Conservation (phyloP, 345 rosid species). For the Acer yangbiense region DNA sequence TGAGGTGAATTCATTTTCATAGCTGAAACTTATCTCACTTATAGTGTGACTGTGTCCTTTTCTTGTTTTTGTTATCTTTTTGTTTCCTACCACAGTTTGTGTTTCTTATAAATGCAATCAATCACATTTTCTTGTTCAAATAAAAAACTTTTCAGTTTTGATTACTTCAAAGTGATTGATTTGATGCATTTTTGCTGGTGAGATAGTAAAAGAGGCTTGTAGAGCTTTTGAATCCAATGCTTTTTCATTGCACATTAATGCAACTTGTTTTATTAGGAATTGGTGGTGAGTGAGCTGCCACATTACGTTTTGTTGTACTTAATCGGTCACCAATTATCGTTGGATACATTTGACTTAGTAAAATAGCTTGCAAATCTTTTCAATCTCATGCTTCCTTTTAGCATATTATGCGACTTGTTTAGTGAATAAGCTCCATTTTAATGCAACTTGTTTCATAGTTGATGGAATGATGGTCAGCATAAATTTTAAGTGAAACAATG, state of each 20-base stretch:
- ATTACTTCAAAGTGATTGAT: background rate
- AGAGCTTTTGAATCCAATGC: background rate
- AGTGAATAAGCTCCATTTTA: background rate
- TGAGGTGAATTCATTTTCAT: slow-evolving; percentile 25
- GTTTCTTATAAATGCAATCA: background rate
- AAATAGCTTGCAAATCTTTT: background rate
- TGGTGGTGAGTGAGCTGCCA: slow-evolving; percentile 3
- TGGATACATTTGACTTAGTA: background rate
- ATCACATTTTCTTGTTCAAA: background rate
- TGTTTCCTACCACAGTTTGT: background rate
- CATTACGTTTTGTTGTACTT: background rate
- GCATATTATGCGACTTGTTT: background rate
- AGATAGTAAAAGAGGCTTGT: background rate
- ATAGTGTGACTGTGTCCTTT: background rate
- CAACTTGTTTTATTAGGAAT: background rate
- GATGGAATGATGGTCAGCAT: background rate
- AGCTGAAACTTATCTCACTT: background rate
- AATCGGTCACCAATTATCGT: background rate
- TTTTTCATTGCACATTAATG: background rate
- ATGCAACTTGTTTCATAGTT: background rate
- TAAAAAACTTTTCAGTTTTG: background rate
- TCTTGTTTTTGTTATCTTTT: background rate
- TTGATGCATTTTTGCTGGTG: background rate
- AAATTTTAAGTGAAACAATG: background rate
- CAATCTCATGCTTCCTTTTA: background rate